Evolutionary conservation across 371 early-diverging fungal species (phyloP), one percentile per base, ranked within the genome.

Genomic region (Rhizopus sp.): DNA sequence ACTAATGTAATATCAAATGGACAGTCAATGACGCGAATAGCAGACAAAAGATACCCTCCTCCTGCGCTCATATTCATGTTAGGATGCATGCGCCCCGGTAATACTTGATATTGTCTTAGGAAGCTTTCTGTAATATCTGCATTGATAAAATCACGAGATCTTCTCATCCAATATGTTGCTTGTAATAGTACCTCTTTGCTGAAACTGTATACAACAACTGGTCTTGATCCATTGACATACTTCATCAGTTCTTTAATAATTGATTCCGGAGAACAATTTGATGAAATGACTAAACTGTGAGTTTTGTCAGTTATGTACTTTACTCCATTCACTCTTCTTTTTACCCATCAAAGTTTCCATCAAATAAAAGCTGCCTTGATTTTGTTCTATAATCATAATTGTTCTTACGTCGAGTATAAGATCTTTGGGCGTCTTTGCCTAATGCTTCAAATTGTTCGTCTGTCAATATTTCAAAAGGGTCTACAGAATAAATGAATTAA

Each of bases 41-140:
- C 90, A 1, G 84, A 83, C 35, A 98, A 67, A 29, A 98, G 57
- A 47, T 82, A 92, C 0, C 97, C 97, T 37, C 97, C 96, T 32
- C 85, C 82, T 31, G 90, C 91, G 61, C 87, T 87, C 56, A 84
- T 94, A 54, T 72, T 90, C 97, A 97, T 98, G 52, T 84, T 66
- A n/a, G 98, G 98, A 63, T 96, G 97, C 10, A 93, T 95, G 55
- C 97, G 87, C 29, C 89, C 89, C 1, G 93, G 89, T 41, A 92
- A 72, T 4, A 96, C 95, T 65, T 84, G 96, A 69, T 95, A 94
- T 62, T 93, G 88, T 16, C 98, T 81, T 37, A 95, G 65, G 88
- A 91, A 93, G 60, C 91, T 91, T 64, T 96, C 96, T 0, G 90
- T 85, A 35, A 98, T 62, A 61, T 92, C 89, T 9, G 89, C 87